Evolutionary conservation across 305 asterid species (phyloP), one percentile per base, ranked within the genome.

Genomic region (Fraxinus baroniana): DNA sequence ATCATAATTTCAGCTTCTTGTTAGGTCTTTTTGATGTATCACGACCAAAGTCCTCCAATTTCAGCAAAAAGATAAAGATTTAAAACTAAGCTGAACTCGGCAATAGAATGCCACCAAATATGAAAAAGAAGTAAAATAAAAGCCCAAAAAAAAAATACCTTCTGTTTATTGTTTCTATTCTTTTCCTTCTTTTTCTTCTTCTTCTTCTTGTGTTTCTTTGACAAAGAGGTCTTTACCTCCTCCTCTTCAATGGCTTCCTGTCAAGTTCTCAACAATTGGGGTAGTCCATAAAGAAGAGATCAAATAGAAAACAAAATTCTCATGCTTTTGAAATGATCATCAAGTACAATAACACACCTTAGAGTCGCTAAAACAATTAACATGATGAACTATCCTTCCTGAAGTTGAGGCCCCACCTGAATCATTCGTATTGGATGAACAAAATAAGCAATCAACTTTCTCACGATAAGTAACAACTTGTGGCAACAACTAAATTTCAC

Each of bases 361-460:
- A 74, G 80, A 46, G 74, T 94, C 97, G 60, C 87, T 94, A 87
- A 94, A 95, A 83, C 94, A 84, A 74, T 91, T 82, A 70, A 95
- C 97, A 52, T 95, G 99, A 78, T 90, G 98, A 88, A 95, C 85
- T 12, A 79, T 66, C 89, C 92, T 90, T 82, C 97, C 99, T 70
- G 95, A 93, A 32, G 88, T 84, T 52, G 98, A 93, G 74, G 97
- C 77, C 75, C 96, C 98, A 86, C 98, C 99, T 94, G 88, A 80
- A 84, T 73, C 64, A 76, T 79, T 78, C 46, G 36, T 2, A 81
- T 57, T 64, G 24, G 76, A 33, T 74, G 66, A 75, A 80, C 33
- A 83, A 36, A n/a, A 72, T 17, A 6, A 72, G 24, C 46, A 15
- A 72, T 33, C 76, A 17, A 72, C 76, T 79, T 62, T 26, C 81